A percentile compares a stretch with the other conserved stretches of the same genome.
Evolutionary conservation across 108 stramenopile genomes (phyloP).

Genomic region (Skeletonema grethae): DNA sequence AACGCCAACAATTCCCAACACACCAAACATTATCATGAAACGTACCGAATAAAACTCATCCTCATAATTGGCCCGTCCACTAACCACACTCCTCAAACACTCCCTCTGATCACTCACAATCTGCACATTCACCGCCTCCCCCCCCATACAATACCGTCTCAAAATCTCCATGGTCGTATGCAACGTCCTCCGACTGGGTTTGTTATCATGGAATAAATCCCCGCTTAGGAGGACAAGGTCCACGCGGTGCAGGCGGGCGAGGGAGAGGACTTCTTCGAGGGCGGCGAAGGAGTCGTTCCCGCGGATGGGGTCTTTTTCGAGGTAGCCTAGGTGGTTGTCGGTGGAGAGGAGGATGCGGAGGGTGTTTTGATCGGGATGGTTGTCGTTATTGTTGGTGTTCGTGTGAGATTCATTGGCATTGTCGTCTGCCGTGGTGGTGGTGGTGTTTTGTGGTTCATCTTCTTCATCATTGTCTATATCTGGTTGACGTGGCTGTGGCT

Average conservation of each 20-base stretch:
- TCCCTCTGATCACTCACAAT: conserved; percentile 71
- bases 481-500: neutral
- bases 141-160: conserved; percentile 90
- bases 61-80: conserved; percentile 87
- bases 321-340: conserved; percentile 96
- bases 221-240: conserved; percentile 94
- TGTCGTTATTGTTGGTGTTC: neutral
- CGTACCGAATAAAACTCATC: conserved; percentile 79
- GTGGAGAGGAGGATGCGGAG: conserved; percentile 91
- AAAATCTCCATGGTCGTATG: conserved; percentile 92
- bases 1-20: too few species aligned
- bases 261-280: conserved; percentile 90
- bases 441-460: neutral
- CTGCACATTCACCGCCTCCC: conserved; percentile 83
- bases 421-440: neutral
- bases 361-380: conserved; percentile 56
- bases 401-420: neutral
- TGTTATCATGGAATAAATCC: conserved; percentile 98
- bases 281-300: conserved; percentile 94
- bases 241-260: conserved; percentile 56
- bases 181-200: conserved; percentile 89
- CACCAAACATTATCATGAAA: neutral
- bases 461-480: neutral
- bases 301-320: conserved; percentile 92
- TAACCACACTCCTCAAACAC: conserved; percentile 36